Conservation (phyloP, 768 basidiomycete genomes). For the Nevesoporus exiguus region DNA sequence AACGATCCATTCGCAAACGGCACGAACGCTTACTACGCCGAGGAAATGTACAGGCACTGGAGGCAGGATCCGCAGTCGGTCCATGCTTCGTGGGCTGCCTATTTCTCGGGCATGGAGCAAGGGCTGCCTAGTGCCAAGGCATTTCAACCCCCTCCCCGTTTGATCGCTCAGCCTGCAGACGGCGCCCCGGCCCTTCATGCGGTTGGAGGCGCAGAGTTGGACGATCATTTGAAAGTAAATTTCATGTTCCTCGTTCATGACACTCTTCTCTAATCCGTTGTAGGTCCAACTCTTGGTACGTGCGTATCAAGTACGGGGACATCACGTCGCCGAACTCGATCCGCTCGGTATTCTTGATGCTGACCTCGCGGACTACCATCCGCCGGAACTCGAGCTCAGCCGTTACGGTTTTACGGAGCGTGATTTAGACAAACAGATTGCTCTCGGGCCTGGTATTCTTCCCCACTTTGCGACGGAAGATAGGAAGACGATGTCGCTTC, state of each 20-base stretch:
- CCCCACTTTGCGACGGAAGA: slow-evolving; percentile 92
- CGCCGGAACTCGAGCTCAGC: slow-evolving; percentile 89
- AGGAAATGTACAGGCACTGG: slow-evolving; percentile 96
- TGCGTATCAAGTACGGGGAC: slow-evolving; percentile 98
- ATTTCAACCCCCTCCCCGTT: slow-evolving; percentile 77
- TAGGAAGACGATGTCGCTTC: slow-evolving; percentile 79
- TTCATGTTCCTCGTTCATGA: not conserved
- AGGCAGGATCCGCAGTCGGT: slow-evolving; percentile 87
- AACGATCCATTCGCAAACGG: slow-evolving; percentile 91
- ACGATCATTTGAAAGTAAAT: slow-evolving; percentile 90
- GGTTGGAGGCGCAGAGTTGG: slow-evolving; percentile 69
- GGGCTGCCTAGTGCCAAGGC: slow-evolving; percentile 78
- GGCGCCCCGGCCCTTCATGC: slow-evolving; percentile 77
- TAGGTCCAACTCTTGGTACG: slow-evolving; percentile 97
- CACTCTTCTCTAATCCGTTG: not conserved
- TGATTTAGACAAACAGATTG: slow-evolving; percentile 92
- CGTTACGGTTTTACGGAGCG: slow-evolving; percentile 94
- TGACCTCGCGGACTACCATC: slow-evolving; percentile 73
- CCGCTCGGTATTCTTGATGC: slow-evolving; percentile 91
- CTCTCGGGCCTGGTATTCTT: slow-evolving; percentile 92
- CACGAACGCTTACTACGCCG: slow-evolving; percentile 92
- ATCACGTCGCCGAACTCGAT: slow-evolving; percentile 93
- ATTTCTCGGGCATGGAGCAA: slow-evolving; percentile 91
- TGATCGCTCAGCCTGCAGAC: slow-evolving; percentile 68
- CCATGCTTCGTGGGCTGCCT: slow-evolving; percentile 90